A percentile compares a stretch with the other conserved stretches of the same genome.
Conservation (phyloP, 2,329 filamentous ascomycete genomes). For the Didymella arachidicola region DNA sequence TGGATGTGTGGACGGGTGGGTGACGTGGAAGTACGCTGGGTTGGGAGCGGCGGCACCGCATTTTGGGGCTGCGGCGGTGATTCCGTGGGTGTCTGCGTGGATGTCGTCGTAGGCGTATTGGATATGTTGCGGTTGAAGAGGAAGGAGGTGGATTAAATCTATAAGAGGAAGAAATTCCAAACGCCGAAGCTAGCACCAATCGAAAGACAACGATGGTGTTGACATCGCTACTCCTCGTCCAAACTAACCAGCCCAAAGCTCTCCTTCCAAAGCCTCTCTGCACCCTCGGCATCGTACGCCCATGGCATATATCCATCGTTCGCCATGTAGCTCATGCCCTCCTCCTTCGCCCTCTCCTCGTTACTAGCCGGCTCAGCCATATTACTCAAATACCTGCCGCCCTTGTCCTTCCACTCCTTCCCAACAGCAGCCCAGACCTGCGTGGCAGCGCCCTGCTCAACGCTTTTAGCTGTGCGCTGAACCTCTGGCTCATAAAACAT, state of each 20-base stretch:
- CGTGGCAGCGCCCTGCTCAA: slow-evolving; percentile 53
- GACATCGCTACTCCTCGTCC: neutral
- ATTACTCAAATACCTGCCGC: slow-evolving; percentile 48
- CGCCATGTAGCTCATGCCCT: slow-evolving; percentile 17
- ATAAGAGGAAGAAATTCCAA: neutral
- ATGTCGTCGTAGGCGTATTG: slow-evolving; percentile 14
- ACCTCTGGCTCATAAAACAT: slow-evolving; percentile 15
- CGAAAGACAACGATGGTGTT: neutral
- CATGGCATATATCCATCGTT: slow-evolving; percentile 31
- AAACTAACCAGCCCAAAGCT: slow-evolving; percentile 29
- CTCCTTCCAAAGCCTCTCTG: slow-evolving; percentile 44
- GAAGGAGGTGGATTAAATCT: neutral
- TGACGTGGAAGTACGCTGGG: slow-evolving; percentile 23
- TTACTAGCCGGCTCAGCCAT: slow-evolving; percentile 22
- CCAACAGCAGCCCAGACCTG: slow-evolving; percentile 49
- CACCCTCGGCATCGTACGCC: slow-evolving; percentile 38
- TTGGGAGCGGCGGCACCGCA: slow-evolving; percentile 18
- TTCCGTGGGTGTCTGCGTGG: slow-evolving; percentile 25
- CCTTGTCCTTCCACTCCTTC: slow-evolving; percentile 42
- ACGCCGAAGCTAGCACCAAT: neutral
- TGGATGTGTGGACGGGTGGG: slow-evolving; percentile 24
- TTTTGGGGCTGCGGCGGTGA: slow-evolving; percentile 23
- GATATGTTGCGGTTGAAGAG: too few relatives aligned
- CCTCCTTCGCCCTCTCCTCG: slow-evolving; percentile 20
- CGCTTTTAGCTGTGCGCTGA: slow-evolving; percentile 36